Evolutionary conservation across 495 filamentous ascomycete species (phyloP), one percentile per base, ranked within the genome.

Genomic region (Emericellopsis terricola): DNA sequence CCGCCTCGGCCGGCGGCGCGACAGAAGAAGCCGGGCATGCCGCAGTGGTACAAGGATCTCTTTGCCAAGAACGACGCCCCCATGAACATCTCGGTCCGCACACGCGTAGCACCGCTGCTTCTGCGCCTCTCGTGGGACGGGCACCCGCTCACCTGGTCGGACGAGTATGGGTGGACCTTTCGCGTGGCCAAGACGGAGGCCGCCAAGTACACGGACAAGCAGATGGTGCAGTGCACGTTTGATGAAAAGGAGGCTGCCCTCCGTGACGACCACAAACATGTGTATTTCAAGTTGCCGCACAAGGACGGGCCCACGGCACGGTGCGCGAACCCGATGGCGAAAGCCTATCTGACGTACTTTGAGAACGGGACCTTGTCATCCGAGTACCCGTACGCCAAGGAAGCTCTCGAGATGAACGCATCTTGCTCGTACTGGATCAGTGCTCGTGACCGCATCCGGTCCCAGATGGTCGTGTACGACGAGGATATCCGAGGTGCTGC

Each of bases 351-450:
- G 35, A 52, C 69, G 31, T 93, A 92, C 48, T 96, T 96, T 45
- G 91, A 96, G 45, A 80, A 78, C 17, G 86, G 83, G 1, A 81
- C 65, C 13, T 59, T 99, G 4, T 75, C 78, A 4, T 94, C 84
- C 13, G 81, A 93, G 45, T 93, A 74, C 49, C 54, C 73, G 0
- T 83, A 93, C 45, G 89, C 89, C 0, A 92, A 86, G 44, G 83
- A 93, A 49, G 89, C 89, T 4, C 62, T 96, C 34, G 79, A 96
- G 37, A 94, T 96, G 91, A 99, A 99, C 46, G 83, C 86, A 2
- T 86, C 81, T 0, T 99, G 89, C 47, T 94, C 85, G 1, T 99
- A 99, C 54, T 99, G 89, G 89, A 96, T 96, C 36, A 89, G 79
- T 43, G 84, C 91, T 14, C 66, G 89, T 36, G 82, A 93, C 46